phyloP scores from a whole-genome alignment of 768 basidiomycete genomes.

The Candolleomyces efflorescens region DNA sequence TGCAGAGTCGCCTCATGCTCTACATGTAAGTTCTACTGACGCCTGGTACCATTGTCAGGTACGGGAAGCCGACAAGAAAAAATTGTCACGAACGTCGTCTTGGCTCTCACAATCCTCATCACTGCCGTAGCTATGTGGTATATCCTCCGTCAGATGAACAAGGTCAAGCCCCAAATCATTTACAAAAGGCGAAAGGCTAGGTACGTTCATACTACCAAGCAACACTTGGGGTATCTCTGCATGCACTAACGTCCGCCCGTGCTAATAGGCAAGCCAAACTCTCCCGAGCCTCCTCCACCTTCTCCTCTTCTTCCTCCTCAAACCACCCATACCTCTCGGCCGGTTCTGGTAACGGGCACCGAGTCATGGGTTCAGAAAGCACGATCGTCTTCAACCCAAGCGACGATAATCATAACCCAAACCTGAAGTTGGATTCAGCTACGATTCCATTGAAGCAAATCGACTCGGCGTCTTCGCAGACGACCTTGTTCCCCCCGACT shows the following conservation, averaged over 20 bases:
- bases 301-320: neutral
- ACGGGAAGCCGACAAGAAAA: slow-evolving; percentile 38
- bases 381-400: neutral
- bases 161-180: slow-evolving; percentile 62
- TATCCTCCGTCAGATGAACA: slow-evolving; percentile 68
- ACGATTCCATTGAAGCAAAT: no score
- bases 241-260: neutral
- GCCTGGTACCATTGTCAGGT: neutral
- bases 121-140: slow-evolving; percentile 83
- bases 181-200: slow-evolving; percentile 68
- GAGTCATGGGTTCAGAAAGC: neutral
- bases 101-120: slow-evolving; percentile 64
- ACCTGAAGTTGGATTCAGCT: neutral
- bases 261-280: neutral
- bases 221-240: no score
- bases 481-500: no score
- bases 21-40: neutral
- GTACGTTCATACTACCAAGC: slow-evolving; percentile 31
- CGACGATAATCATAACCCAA: neutral
- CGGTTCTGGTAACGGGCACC: neutral
- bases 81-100: slow-evolving; percentile 65
- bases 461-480: neutral
- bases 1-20: neutral
- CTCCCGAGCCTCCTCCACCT: neutral
- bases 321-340: neutral